Conservation (phyloP, 768 basidiomycete genomes). For the Ephemerocybe angulata region DNA sequence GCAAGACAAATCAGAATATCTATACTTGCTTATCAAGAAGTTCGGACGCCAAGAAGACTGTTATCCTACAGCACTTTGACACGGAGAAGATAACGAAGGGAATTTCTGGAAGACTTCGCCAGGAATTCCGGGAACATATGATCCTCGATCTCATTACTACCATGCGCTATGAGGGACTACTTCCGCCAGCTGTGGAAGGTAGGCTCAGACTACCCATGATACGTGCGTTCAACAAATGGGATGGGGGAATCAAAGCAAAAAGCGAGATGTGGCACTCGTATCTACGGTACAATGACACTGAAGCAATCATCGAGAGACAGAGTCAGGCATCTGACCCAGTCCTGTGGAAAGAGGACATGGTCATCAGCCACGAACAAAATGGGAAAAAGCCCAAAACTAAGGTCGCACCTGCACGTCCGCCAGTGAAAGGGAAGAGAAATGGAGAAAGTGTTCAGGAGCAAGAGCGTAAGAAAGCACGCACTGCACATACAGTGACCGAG, state of each 20-base stretch:
- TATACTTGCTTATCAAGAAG: conserved; percentile 28
- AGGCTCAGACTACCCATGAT: conserved; percentile 17
- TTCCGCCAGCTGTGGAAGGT: conserved; percentile 11
- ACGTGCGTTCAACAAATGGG: conserved; percentile 2
- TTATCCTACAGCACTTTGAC: conserved; percentile 25
- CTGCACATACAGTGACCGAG: too few relatives aligned
- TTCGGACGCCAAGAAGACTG: conserved; percentile 20
- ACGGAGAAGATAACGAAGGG: conserved; percentile 17
- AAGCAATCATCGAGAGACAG: conserved; percentile 1
- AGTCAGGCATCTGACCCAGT: neutral
- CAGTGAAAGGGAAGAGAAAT: too few relatives aligned
- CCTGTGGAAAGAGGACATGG: neutral
- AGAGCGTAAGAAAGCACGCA: too few relatives aligned
- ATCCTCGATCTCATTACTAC: conserved; percentile 26
- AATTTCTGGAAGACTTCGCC: conserved; percentile 12
- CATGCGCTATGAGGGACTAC: conserved; percentile 11
- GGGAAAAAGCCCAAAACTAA: too few relatives aligned
- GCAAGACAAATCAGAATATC: conserved; percentile 14
- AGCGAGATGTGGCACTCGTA: neutral
- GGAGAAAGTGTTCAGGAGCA: too few relatives aligned
- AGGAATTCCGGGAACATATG: conserved; percentile 27
- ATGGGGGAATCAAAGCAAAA: neutral
- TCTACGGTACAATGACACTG: neutral
- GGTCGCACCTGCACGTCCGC: too few relatives aligned
- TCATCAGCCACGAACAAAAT: too few relatives aligned